Evolutionary conservation across 148 eudicot species (phyloP).

Genomic region (Silene conica): DNA sequence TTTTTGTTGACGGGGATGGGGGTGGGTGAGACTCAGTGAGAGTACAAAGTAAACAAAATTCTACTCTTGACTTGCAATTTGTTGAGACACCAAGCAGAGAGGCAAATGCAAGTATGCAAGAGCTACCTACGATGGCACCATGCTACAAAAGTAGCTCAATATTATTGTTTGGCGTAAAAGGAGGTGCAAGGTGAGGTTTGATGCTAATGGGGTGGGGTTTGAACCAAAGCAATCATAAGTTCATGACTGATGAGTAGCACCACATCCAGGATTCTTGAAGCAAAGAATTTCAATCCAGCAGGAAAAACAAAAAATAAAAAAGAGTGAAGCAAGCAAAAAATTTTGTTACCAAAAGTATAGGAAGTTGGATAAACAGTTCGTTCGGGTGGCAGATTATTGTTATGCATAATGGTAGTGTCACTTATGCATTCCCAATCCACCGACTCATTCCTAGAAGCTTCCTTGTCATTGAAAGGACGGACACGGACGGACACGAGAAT

Average conservation of each 20-base stretch:
- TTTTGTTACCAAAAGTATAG: conserved; percentile 75
- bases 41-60: not conserved
- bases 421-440: conserved; percentile 87
- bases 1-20: not conserved
- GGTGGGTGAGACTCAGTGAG: not conserved
- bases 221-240: too few relatives aligned
- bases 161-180: too few relatives aligned
- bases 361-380: conserved; percentile 78
- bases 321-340: not conserved
- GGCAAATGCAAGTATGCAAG: too few relatives aligned
- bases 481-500: conserved; percentile 83
- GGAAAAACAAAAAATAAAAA: too few relatives aligned
- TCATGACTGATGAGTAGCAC: too few relatives aligned
- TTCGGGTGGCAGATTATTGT: conserved; percentile 52
- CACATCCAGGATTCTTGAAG: too few relatives aligned
- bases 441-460: conserved; percentile 56
- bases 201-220: too few relatives aligned
- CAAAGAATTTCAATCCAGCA: too few relatives aligned
- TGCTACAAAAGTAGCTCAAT: too few relatives aligned
- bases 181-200: too few relatives aligned
- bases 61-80: not conserved
- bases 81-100: not conserved
- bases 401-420: conserved; percentile 58
- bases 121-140: too few relatives aligned
- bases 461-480: conserved; percentile 87